Evolutionary conservation across 768 basidiomycete genomes (phyloP), one percentile per base, ranked within the genome.

Genomic region (Crepidotus variabilis): DNA sequence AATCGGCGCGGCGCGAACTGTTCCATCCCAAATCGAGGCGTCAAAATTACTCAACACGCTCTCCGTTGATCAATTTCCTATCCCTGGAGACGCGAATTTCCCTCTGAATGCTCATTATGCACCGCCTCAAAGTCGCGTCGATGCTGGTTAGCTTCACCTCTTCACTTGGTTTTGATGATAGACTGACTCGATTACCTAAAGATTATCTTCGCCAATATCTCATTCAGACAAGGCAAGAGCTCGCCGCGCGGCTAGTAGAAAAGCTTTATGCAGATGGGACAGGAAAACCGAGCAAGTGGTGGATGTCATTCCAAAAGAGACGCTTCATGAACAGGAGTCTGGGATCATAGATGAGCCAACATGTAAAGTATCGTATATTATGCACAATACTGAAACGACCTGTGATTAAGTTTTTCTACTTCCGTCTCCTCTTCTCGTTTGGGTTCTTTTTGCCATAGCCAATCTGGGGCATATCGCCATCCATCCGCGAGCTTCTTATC

Each of bases 281-380:
- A 2, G 88, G 88, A 56, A 95, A 92, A 70, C 95, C 97, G 5
- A 97, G 90, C 79, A 99, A 99, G 72, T 99, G 97, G 97, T 99
- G 97, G 97, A 96, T 98, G 93, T 90, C 92, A 20, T 99, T 98
- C 85, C 94, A 95, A 73, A 98, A 97, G 83, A 83, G 95, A 68
- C 84, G 92, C 22, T 94, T 94, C 83, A 94, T 94, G 92, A 92
- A 92, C 75, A 86, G 92, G 68, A 92, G 90, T 71, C 71, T 93
- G 69, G 87, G 85, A 57, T 80, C 82, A 67, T 89, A 78, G 73
- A 60, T 32, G 34, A 33, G 56, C 49, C n/a, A n/a, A n/a, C n/a
- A n/a, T n/a, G n/a, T n/a, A 48, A 48, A 55, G 28, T 48, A 43
- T 50, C 56, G 32, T 66, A 61, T 69, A 65, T 52, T 63, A 49